These are phyloP conservation scores for Microsporum ferrugineum DNA, from an alignment of 2,329 filamentous ascomycete species.

Conservation along the genomic window DNA sequence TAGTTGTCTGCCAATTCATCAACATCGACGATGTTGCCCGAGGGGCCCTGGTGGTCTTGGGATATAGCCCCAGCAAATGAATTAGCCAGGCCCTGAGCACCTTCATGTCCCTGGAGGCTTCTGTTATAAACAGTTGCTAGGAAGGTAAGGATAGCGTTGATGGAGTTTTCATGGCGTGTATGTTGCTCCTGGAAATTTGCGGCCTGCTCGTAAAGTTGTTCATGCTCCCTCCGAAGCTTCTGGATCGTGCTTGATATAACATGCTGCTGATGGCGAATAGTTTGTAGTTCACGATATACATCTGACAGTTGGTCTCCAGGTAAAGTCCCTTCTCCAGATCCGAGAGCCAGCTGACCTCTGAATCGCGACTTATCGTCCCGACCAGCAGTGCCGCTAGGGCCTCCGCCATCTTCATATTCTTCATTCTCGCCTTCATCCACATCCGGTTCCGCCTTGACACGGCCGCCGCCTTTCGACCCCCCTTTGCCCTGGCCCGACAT, in stretches of 20 bases:
- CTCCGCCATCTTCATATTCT: constrained; percentile 31
- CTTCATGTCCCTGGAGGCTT: constrained; percentile 73
- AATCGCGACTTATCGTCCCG: constrained; percentile 28
- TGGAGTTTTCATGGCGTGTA: constrained; percentile 94
- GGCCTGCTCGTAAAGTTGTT: constrained; percentile 77
- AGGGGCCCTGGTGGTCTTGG: constrained; percentile 36
- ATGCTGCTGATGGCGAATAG: constrained; percentile 74
- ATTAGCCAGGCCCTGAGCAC: constrained; percentile 65
- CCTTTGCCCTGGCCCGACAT: constrained; percentile 47
- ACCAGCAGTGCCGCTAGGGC: constrained; percentile 16
- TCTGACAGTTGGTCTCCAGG: constrained; percentile 57
- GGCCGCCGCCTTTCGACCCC: constrained; percentile 32
- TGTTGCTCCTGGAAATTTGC: constrained; percentile 82
- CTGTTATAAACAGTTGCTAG: constrained; percentile 93
- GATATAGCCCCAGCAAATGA: constrained; percentile 69
- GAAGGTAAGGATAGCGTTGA: constrained; percentile 97
- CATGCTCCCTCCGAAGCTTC: constrained; percentile 72
- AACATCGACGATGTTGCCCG: constrained; percentile 52
- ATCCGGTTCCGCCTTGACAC: constrained; percentile 46
- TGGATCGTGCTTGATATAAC: constrained; percentile 74
- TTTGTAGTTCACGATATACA: constrained; percentile 67
- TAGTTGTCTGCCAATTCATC: constrained; percentile 38
- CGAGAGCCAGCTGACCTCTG: constrained; percentile 34
- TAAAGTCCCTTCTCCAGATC: constrained; percentile 20
- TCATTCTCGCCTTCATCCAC: constrained; percentile 60